Percentiles rank a stretch among this genome's conserved stretches.
Conservation (phyloP, 1,139 yeast genomes). For the Yamadazyma kanchanaburiensis region DNA sequence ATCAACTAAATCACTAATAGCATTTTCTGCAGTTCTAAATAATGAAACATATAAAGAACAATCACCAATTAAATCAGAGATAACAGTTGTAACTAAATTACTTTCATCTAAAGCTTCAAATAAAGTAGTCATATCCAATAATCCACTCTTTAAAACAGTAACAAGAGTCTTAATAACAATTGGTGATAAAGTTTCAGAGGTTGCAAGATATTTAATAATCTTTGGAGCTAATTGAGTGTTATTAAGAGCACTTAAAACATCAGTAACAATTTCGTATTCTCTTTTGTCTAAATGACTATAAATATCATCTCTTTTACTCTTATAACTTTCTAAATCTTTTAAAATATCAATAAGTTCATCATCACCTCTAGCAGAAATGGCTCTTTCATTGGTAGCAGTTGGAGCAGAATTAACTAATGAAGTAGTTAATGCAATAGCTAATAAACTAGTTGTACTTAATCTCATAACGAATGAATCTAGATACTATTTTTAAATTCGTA, state of each 20-base stretch:
- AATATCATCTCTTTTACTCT: slow-evolving; percentile 30
- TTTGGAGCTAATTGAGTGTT: slow-evolving; percentile 38
- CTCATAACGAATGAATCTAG: slow-evolving; percentile 19
- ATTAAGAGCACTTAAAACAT: slow-evolving; percentile 37
- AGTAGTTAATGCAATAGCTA: slow-evolving; percentile 26
- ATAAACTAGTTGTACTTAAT: slow-evolving; percentile 24
- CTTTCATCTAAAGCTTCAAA: slow-evolving; percentile 40
- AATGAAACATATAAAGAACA: slow-evolving; percentile 38
- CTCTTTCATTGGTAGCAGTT: slow-evolving; percentile 10
- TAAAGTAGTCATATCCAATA: slow-evolving; percentile 29
- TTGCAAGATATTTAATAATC: slow-evolving; percentile 34
- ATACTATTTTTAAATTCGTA: slow-evolving; percentile 2
- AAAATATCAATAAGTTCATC: slow-evolving; percentile 20
- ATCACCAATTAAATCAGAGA: slow-evolving; percentile 39
- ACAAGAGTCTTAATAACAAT: slow-evolving; percentile 31
- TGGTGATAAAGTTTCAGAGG: slow-evolving; percentile 32
- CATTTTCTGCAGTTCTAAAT: slow-evolving; percentile 29
- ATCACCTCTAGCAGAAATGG: slow-evolving; percentile 10
- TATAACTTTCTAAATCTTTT: slow-evolving; percentile 18
- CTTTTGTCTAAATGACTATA: slow-evolving; percentile 23
- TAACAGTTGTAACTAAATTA: slow-evolving; percentile 32
- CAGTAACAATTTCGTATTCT: slow-evolving; percentile 39
- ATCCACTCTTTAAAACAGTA: slow-evolving; percentile 30
- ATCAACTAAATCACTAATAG: slow-evolving; percentile 26
- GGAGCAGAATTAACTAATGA: slow-evolving; percentile 30